Evolutionary conservation across 1,139 yeast genomes (phyloP).

Genomic region (Blastobotrys ciferrii): DNA sequence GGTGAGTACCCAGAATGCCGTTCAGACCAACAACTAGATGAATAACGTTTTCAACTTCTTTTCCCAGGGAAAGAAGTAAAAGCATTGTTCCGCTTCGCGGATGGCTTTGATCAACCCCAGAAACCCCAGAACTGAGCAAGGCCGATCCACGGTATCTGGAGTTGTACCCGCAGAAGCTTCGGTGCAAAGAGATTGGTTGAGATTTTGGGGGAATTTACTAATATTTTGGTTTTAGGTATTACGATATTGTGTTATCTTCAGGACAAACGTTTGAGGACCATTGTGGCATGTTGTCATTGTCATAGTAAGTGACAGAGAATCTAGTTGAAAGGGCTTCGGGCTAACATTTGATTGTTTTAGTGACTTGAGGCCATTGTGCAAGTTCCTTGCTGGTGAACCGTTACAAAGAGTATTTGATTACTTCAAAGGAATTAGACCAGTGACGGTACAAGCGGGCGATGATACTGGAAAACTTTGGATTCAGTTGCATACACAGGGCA

Average conservation of each 20-base stretch:
- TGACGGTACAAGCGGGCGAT: slow-evolving; percentile 27
- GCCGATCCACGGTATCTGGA: too few species aligned
- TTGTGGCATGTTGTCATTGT: slow-evolving; percentile 31
- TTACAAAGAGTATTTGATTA: slow-evolving; percentile 29
- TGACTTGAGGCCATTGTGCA: slow-evolving; percentile 34
- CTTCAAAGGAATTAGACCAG: slow-evolving; percentile 28
- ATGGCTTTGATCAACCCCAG: too few species aligned
- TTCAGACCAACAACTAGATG: too few species aligned
- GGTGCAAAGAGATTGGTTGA: too few species aligned
- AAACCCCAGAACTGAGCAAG: too few species aligned
- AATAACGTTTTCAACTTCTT: too few species aligned
- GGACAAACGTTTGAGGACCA: slow-evolving; percentile 33
- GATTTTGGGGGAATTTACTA: not conserved
- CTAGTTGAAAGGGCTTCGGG: too few species aligned
- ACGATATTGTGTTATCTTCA: slow-evolving; percentile 30
- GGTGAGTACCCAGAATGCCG: slow-evolving; percentile 23
- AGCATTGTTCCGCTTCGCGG: too few species aligned
- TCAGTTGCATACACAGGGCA: slow-evolving; percentile 30
- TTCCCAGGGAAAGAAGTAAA: too few species aligned
- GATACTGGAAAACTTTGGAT: slow-evolving; percentile 33
- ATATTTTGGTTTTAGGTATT: slow-evolving; percentile 22
- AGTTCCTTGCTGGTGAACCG: slow-evolving; percentile 34
- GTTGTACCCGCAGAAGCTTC: too few species aligned
- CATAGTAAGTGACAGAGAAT: slow-evolving; percentile 31
- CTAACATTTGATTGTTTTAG: slow-evolving; percentile 17